These are phyloP conservation scores for Scutellaria barbata DNA, from an alignment of 257 asterid species.

Conservation along the genomic window DNA sequence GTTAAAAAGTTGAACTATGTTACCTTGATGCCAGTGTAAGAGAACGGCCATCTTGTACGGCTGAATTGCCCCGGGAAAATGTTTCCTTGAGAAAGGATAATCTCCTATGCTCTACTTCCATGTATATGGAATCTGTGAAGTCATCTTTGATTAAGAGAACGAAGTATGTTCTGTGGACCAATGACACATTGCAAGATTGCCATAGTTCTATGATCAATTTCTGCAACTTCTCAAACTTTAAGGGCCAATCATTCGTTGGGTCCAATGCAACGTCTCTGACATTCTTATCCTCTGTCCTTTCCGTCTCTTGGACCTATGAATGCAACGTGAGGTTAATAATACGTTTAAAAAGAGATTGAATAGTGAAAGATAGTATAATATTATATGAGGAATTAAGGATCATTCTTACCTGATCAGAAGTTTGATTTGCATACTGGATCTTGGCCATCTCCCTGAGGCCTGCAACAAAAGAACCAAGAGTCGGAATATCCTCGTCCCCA, in stretches of 20 bases:
- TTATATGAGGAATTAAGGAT: slow-evolving; percentile 21
- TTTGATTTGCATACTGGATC: slow-evolving; percentile 60
- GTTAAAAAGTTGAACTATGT: background rate
- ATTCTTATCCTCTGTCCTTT: slow-evolving; percentile 32
- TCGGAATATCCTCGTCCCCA: slow-evolving; percentile 90
- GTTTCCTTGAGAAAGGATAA: slow-evolving; percentile 65
- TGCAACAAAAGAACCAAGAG: slow-evolving; percentile 93
- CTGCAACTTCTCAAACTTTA: slow-evolving; percentile 63
- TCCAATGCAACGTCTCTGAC: slow-evolving; percentile 37
- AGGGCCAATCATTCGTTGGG: slow-evolving; percentile 54
- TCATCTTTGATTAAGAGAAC: slow-evolving; percentile 69
- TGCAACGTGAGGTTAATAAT: background rate
- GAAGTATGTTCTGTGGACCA: slow-evolving; percentile 74
- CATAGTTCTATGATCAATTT: slow-evolving; percentile 65
- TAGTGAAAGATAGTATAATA: background rate
- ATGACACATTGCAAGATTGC: slow-evolving; percentile 65
- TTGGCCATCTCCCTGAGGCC: slow-evolving; percentile 93
- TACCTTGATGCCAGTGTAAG: slow-evolving; percentile 68
- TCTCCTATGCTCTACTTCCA: slow-evolving; percentile 78
- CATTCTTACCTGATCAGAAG: slow-evolving; percentile 60
- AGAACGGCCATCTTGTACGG: slow-evolving; percentile 52
- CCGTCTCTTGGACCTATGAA: slow-evolving; percentile 43
- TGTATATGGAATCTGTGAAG: slow-evolving; percentile 60
- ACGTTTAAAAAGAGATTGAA: background rate
- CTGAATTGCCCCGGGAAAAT: slow-evolving; percentile 51